Conservation (phyloP, 257 asterid species). For the Ocimum tenuiflorum region DNA sequence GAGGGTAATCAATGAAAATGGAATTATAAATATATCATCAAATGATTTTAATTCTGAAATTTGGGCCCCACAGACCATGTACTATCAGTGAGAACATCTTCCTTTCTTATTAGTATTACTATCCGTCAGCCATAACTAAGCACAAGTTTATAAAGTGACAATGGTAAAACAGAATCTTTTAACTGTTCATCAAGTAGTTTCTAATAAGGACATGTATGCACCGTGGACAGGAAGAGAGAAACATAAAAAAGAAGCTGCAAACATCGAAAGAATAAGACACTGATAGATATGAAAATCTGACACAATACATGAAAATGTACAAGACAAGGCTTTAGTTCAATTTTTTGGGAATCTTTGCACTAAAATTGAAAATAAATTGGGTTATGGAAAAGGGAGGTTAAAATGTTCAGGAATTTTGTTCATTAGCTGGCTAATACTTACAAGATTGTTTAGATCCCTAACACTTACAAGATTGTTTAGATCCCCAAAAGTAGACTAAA, state of each 20-base stretch:
- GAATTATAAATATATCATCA: neutral
- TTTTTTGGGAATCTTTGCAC: neutral
- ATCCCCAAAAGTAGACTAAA: too few species aligned
- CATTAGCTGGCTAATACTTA: neutral
- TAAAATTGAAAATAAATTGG: neutral
- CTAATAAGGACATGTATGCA: neutral
- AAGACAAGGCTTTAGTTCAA: neutral
- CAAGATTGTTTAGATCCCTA: too few species aligned
- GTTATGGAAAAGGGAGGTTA: neutral
- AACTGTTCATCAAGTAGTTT: constrained; percentile 2
- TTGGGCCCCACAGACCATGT: neutral
- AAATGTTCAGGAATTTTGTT: neutral
- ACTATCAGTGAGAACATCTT: neutral
- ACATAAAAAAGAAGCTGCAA: neutral
- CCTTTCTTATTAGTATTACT: neutral
- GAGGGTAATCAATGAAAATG: neutral
- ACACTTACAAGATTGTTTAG: too few species aligned
- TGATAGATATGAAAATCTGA: neutral
- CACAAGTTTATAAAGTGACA: neutral
- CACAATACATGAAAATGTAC: neutral
- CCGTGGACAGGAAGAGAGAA: neutral
- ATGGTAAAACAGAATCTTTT: neutral
- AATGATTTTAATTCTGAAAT: neutral
- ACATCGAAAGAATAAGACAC: neutral
- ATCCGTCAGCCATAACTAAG: neutral